phyloP scores from a whole-genome alignment of 176 grass and related monocot species.

The Cenchrus americanus region DNA sequence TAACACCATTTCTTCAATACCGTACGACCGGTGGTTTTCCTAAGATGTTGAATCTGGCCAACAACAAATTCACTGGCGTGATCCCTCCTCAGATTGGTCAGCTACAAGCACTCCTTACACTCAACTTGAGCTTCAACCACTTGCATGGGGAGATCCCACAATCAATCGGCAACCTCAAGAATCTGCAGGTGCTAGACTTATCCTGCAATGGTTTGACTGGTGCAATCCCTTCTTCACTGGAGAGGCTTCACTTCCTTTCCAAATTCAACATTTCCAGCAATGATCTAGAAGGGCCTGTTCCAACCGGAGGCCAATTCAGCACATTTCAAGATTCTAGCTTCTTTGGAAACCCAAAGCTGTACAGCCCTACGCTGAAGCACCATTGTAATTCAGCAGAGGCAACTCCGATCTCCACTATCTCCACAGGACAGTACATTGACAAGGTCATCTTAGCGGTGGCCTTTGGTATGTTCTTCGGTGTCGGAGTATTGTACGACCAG shows the following conservation, averaged over 20 bases:
- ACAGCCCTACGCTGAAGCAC: constrained; percentile 9
- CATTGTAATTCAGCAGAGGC: background rate
- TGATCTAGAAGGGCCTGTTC: constrained; percentile 50
- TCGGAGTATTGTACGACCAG: constrained; percentile 37
- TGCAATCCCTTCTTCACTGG: constrained; percentile 28
- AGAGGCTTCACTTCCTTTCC: constrained; percentile 42
- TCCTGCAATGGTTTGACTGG: constrained; percentile 44
- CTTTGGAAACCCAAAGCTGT: constrained; percentile 37
- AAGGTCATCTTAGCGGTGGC: constrained; percentile 20
- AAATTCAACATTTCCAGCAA: constrained; percentile 48
- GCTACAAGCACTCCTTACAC: constrained; percentile 37
- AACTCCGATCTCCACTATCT: background rate
- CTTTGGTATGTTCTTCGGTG: constrained; percentile 35
- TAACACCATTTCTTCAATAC: constrained; percentile 30
- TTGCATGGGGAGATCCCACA: constrained; percentile 38
- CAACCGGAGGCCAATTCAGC: constrained; percentile 39
- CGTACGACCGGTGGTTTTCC: background rate
- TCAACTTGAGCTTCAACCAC: constrained; percentile 51
- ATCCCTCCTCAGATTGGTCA: constrained; percentile 39
- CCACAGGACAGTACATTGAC: background rate
- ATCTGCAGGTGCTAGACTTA: constrained; percentile 36
- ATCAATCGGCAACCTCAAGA: constrained; percentile 31
- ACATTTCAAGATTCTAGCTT: constrained; percentile 51
- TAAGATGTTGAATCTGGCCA: constrained; percentile 37
- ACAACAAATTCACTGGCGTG: constrained; percentile 39